Base-by-base conservation (phyloP, 495 filamentous ascomycete species). In the Hypoxylon rickii region DNA sequence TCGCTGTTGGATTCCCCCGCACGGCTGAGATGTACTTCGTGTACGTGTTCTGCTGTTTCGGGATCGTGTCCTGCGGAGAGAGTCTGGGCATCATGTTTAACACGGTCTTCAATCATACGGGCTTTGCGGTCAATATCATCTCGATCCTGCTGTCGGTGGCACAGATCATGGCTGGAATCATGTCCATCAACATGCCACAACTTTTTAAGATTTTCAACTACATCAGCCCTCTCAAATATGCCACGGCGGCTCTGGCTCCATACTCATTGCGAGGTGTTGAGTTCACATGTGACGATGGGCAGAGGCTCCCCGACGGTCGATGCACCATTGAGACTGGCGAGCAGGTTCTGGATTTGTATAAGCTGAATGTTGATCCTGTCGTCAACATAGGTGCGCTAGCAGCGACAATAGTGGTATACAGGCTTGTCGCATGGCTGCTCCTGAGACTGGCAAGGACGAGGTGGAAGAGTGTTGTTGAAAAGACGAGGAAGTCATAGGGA, bases 1-100 rank as follows among this genome's bases (percentile, higher is more conserved):
- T 86, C 4, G 86, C 84, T 0, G 80, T 80, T 12, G 86, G 86
- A 2, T 75, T 90, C 21, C 78, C 82, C 6, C 79, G 84, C 20
- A 87, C 77, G 0, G 73, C 71, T 0, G 61, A 75, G 24, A 77
- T 89, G 67, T 87, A 86, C 69, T 86, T 89, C 60, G 77, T 88
- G 44, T 69, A 81, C 31, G 72, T 82, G 1, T 86, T 84, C 68
- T 86, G 86, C 66, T 80, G 80, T 41, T 89, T 91, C 60, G 85
- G 82, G 50, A 83, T 91, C 37, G 87, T 89, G 31, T 84, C 71
- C 41, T 88, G 83, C 54, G 88, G 88, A 2, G 88, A 91, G 71
- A 86, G 81, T 36, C 60, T 90, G n/a, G 88, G 88, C 0, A 90
- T 91, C 56, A 83, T 89, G 71, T 89, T 91, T 72, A 89, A 87